phyloP scores from a whole-genome alignment of 2,329 filamentous ascomycete species.

The Alternaria dauci region DNA sequence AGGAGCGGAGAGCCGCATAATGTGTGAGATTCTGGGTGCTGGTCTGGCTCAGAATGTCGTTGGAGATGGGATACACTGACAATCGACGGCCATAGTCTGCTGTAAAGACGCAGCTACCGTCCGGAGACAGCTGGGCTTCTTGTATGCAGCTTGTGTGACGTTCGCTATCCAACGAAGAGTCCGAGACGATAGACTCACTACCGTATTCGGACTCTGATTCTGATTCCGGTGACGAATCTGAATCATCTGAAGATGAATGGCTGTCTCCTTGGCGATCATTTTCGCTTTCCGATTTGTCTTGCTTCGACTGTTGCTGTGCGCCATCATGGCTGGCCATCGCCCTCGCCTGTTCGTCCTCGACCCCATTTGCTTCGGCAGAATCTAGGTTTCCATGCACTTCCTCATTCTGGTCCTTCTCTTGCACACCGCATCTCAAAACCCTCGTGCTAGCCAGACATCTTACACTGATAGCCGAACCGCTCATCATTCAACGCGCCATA shows the following conservation, averaged over 20 bases:
- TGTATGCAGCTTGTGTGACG: constrained; percentile 38
- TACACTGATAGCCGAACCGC: constrained; percentile 22
- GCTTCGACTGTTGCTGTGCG: neutral
- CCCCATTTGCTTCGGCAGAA: neutral
- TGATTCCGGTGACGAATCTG: constrained; percentile 10
- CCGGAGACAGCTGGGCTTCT: constrained; percentile 52
- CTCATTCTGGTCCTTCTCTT: constrained; percentile 4
- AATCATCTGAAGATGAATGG: neutral
- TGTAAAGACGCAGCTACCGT: constrained; percentile 66
- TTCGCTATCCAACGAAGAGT: neutral
- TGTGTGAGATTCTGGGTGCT: constrained; percentile 47
- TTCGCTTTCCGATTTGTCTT: neutral
- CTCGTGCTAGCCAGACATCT: constrained; percentile 35
- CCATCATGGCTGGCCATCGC: neutral
- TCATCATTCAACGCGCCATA: constrained; percentile 25
- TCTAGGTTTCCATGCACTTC: neutral
- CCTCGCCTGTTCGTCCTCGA: too few species aligned
- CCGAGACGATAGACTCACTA: neutral
- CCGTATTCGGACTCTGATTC: constrained; percentile 1
- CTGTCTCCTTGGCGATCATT: neutral
- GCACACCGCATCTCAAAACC: neutral
- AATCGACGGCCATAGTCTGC: constrained; percentile 63
- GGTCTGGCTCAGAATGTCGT: constrained; percentile 16
- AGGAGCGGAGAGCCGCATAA: constrained; percentile 57
- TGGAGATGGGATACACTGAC: constrained; percentile 55